Percentiles rank a stretch among this genome's conserved stretches.
Evolutionary conservation across 306 rosid species (phyloP).

Genomic region (Oxytropis ochrocephala): DNA sequence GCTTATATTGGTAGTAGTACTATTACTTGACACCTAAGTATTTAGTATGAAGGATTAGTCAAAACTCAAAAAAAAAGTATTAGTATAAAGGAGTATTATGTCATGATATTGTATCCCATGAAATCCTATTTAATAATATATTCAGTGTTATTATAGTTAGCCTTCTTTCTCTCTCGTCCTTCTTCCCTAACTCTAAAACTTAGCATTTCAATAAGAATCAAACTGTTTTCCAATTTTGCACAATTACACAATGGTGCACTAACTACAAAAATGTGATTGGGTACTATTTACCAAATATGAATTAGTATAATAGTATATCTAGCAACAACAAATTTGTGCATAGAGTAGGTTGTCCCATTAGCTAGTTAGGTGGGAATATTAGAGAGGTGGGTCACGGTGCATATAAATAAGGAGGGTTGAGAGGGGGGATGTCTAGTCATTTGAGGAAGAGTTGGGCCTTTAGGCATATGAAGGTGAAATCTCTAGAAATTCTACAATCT

Average conservation of each 20-base stretch:
- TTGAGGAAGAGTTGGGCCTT: background rate
- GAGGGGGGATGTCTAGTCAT: background rate
- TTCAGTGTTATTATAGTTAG: background rate
- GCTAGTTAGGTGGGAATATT: background rate
- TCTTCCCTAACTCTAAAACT: background rate
- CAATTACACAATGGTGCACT: background rate
- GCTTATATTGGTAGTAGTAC: background rate
- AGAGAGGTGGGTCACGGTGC: background rate
- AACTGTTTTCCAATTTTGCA: background rate
- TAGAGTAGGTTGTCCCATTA: background rate
- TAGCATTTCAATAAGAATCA: background rate
- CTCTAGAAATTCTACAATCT: background rate
- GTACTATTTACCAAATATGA: background rate
- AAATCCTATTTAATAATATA: background rate
- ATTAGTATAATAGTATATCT: background rate
- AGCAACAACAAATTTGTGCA: slow-evolving; percentile 2
- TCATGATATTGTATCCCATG: background rate
- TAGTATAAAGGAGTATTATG: background rate
- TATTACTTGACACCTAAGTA: background rate
- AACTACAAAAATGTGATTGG: background rate
- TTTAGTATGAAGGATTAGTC: background rate
- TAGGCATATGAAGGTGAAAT: background rate
- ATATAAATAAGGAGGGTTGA: background rate
- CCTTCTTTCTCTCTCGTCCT: background rate
- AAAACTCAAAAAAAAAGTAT: no score